Percentiles rank a stretch among this genome's conserved stretches.
Conservation (phyloP, 345 rosid species). For the Anastatica hierochuntica region DNA sequence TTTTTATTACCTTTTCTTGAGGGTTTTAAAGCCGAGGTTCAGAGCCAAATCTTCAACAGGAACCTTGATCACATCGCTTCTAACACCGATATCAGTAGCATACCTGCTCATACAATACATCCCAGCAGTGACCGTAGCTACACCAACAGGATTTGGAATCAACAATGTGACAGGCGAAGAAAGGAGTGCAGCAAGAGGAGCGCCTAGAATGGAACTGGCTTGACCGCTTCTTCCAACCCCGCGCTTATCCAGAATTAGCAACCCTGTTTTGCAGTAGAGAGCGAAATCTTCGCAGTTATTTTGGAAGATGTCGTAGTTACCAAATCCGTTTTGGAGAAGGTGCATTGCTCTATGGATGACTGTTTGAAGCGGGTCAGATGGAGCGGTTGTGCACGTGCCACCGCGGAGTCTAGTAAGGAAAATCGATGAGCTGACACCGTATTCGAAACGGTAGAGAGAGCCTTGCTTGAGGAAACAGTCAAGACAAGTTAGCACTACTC, state of each 20-base stretch:
- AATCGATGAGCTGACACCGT: conserved; percentile 58
- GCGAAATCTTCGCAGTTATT: conserved; percentile 98
- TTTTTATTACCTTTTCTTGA: too few relatives aligned
- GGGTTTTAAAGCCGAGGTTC: conserved; percentile 21
- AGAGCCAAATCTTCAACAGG: conserved; percentile 72
- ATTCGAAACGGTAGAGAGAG: conserved; percentile 69
- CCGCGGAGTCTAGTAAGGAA: conserved; percentile 84
- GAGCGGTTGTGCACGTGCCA: conserved; percentile 90
- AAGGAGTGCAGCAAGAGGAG: conserved; percentile 82
- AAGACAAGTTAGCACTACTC: conserved; percentile 76
- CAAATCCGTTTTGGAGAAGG: conserved; percentile 94
- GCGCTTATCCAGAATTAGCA: conserved; percentile 53
- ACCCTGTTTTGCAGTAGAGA: conserved; percentile 85
- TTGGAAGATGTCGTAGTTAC: conserved; percentile 78
- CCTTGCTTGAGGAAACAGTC: conserved; percentile 87
- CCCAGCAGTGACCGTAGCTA: conserved; percentile 87
- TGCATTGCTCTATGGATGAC: conserved; percentile 89
- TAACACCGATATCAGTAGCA: conserved; percentile 84
- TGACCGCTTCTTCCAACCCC: conserved; percentile 90
- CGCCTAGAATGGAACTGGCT: conserved; percentile 75
- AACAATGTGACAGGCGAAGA: conserved; percentile 74
- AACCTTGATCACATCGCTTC: conserved; percentile 80
- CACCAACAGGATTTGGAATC: conserved; percentile 87
- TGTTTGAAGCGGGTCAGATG: conserved; percentile 46
- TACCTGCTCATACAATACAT: conserved; percentile 94